A percentile compares a stretch with the other conserved stretches of the same genome.
Evolutionary conservation across 768 basidiomycete species (phyloP).

Genomic region (Termitomyces sp.): DNA sequence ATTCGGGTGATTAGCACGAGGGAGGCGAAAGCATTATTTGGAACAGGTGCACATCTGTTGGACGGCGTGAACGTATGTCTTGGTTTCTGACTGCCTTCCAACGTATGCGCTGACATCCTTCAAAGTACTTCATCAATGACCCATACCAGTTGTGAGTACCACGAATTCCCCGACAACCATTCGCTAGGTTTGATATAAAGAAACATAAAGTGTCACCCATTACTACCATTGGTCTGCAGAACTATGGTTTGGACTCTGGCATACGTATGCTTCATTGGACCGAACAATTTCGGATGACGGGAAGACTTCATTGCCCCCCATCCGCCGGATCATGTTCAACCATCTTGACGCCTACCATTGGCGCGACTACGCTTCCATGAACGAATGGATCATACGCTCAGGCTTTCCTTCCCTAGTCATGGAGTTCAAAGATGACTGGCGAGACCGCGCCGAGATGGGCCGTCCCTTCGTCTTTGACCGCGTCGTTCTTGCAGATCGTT

Average conservation of each 20-base stretch:
- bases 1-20: conserved; percentile 70
- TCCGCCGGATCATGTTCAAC: conserved; percentile 73
- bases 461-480: conserved; percentile 79
- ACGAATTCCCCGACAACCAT: not conserved
- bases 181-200: not conserved
- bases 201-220: conserved; percentile 65
- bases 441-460: conserved; percentile 68
- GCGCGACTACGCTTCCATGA: conserved; percentile 92
- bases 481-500: conserved; percentile 84
- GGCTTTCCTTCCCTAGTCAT: conserved; percentile 78
- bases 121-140: conserved; percentile 81
- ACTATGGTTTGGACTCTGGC: conserved; percentile 89
- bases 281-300: conserved; percentile 61
- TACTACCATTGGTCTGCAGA: conserved; percentile 96
- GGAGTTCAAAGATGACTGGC: conserved; percentile 84
- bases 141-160: conserved; percentile 76
- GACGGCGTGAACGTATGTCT: conserved; percentile 67
- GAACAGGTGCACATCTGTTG: conserved; percentile 65
- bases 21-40: conserved; percentile 68
- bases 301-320: conserved; percentile 67
- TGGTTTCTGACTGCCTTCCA: not conserved
- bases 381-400: conserved; percentile 78
- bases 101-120: conserved; percentile 3
- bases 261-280: conserved; percentile 83
- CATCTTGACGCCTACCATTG: conserved; percentile 74